Base-by-base conservation (phyloP, 2,329 filamentous ascomycete species). In the Diaporthe amygdali region DNA sequence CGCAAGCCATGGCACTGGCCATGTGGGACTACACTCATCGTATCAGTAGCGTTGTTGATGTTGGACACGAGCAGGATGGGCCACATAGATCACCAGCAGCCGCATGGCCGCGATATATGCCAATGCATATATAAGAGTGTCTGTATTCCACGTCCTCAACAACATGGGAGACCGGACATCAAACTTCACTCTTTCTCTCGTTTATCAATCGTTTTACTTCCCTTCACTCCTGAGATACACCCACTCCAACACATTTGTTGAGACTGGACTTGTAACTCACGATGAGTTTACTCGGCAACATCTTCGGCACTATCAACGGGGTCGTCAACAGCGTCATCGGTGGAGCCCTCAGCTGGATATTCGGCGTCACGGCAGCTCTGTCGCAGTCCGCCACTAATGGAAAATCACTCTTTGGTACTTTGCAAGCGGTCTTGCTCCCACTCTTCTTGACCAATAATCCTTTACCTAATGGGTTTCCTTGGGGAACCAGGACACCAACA, bases 391-490 rank as follows among this genome's bases (percentile, higher is more conserved):
- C 76, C 67, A 84, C 82, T 20, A 84, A 84, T 51, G 82, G 85
- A 0, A 78, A 80, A 34, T 87, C 84, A 5, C 44, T 81, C 1
- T 75, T 82, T 10, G 85, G 85, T 17, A 86, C 84, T 0, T 63
- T 82, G 1, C 46, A 79, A 25, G 81, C 82, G 1, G 80, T 81
- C 2, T 44, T 78, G 8, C 76, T 86, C 25, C 82, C 85, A 4
- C 64, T 76, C 0, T 89, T 86, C 72, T 78, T 89, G 20, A 81
- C 76, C 6, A 82, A 86, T 76, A 88, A 88, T 73, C 85, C 87
- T 25, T 76, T 86, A 2, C 84, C 84, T 0, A 81, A 84, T 72
- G 86, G 85, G 4, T 84, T 76, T 61, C 88, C 89, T 2, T 90
- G 89, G 89, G 88, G 87, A 32, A 76, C 75, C 5, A 78, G 81